Base-by-base conservation (phyloP, 78 protist species). In the Guillardia theta region DNA sequence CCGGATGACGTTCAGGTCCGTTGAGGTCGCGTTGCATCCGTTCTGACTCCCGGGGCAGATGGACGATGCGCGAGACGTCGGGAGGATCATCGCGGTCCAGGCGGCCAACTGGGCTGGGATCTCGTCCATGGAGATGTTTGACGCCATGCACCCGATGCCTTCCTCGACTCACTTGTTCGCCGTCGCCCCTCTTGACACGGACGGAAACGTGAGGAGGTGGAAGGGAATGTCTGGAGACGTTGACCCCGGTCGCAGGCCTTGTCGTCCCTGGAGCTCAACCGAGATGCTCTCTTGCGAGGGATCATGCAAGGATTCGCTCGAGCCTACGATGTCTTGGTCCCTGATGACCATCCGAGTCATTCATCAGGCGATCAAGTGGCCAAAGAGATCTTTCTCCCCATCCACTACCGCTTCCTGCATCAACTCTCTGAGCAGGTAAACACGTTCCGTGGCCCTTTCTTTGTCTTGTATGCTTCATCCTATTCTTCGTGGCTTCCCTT, bases 31-130 rank as follows among this genome's bases (percentile, higher is more conserved):
- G 70, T 24, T 43, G n/a, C 46, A 70, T 22, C 46, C 6, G 41
- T 24, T 36, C 41, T 70, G 83, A 22, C 36, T 36, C 36, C 4
- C 1, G 6, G 46, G 6, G 41, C 22, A 70, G 83, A 12, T 33
- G 83, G 83, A 70, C 83, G 83, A 70, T 43, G 83, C 83, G 6
- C 83, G 83, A 24, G 83, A 70, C 33, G 83, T 70, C 46, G 83
- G 83, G 83, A 36, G 83, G 41, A 36, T 22, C 27, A 4, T 70
- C 36, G 83, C 83, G n/a, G 45, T 24, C 36, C 15, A 70, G 45
- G 15, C 45, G 45, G 22, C 36, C 83, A 33, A 33, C 46, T 70
- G 83, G 83, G 46, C 15, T 36, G 83, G 83, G 83, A 12, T 70
- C 27, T 30, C 70, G 70, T 24, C 27, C 39, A 3, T 58, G 70